A percentile compares a stretch with the other conserved stretches of the same genome.
phyloP scores from a whole-genome alignment of 108 stramenopile genomes.

The Fistulifera pelliculosa region DNA sequence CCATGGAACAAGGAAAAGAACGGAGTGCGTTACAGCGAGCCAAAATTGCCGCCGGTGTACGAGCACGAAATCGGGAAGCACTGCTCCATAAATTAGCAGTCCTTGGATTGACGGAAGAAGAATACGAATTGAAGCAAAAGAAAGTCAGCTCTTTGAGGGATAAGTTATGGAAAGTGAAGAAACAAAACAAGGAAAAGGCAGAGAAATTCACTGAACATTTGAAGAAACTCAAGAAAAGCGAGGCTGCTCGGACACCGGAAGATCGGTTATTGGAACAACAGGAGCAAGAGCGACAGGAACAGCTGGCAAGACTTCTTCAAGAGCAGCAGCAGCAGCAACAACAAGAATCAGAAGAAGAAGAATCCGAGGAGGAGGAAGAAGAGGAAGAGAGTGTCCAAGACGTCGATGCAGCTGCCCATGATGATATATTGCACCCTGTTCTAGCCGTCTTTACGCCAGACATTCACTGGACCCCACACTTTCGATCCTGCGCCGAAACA shows the following conservation, averaged over 20 bases:
- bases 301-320: too few species aligned
- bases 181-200: neutral
- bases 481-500: slow-evolving; percentile 7
- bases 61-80: slow-evolving; percentile 49
- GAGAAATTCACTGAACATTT: neutral
- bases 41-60: slow-evolving; percentile 69
- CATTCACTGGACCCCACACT: slow-evolving; percentile 15
- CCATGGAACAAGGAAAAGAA: slow-evolving; percentile 79
- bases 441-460: slow-evolving; percentile 8
- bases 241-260: neutral
- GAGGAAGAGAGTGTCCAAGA: neutral
- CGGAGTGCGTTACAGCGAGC: slow-evolving; percentile 54
- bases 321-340: slow-evolving; percentile 2
- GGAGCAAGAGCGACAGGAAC: neutral
- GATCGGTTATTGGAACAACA: neutral
- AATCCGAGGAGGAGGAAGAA: slow-evolving; percentile 6
- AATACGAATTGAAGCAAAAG: slow-evolving; percentile 54
- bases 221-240: too few species aligned
- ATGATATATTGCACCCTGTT: neutral
- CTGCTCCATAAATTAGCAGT: slow-evolving; percentile 53
- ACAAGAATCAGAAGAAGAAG: neutral
- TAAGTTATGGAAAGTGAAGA: neutral
- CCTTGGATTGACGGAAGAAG: slow-evolving; percentile 66
- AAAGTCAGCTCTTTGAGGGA: slow-evolving; percentile 29
- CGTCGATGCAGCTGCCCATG: neutral